These are phyloP conservation scores for Aspergillaceae sp. DNA, from an alignment of 2,329 filamentous ascomycete genomes.

Conservation along the genomic window DNA sequence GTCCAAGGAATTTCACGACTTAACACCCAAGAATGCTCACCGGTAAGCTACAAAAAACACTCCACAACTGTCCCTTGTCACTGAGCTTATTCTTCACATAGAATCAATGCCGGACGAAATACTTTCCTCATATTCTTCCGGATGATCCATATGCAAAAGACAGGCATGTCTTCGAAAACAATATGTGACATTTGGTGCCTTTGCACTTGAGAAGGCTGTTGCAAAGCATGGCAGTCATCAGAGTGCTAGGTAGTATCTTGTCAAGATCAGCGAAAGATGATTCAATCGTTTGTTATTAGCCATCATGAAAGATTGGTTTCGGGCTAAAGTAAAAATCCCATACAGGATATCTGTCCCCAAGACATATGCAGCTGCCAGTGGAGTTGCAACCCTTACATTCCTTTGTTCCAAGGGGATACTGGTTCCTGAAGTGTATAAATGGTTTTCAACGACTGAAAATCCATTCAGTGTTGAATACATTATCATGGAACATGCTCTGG, in stretches of 20 bases:
- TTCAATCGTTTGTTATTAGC: conserved; percentile 13
- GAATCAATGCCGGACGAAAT: not conserved
- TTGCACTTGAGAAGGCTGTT: conserved; percentile 6
- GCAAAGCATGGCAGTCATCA: conserved; percentile 9
- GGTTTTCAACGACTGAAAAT: conserved; percentile 8
- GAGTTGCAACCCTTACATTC: conserved; percentile 15
- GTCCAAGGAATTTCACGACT: too few relatives aligned
- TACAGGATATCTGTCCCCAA: conserved; percentile 10
- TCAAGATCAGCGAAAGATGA: conserved; percentile 8
- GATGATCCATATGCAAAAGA: conserved; percentile 8
- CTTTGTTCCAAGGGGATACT: conserved; percentile 14
- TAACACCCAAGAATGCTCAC: too few relatives aligned
- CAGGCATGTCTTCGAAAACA: conserved; percentile 9
- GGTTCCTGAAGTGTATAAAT: conserved; percentile 15
- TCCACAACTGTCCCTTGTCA: too few relatives aligned
- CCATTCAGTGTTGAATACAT: conserved; percentile 20
- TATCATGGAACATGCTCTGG: conserved; percentile 13
- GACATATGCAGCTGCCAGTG: conserved; percentile 14
- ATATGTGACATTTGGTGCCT: conserved; percentile 8
- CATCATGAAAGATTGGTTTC: conserved; percentile 13
- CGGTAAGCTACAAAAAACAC: too few relatives aligned
- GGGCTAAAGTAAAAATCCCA: conserved; percentile 12
- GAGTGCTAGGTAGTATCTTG: not conserved
- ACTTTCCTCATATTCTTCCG: conserved; percentile 5
- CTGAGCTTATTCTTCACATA: not conserved